Evolutionary conservation across 495 filamentous ascomycete genomes (phyloP).

Genomic region (Penicillium manginii): DNA sequence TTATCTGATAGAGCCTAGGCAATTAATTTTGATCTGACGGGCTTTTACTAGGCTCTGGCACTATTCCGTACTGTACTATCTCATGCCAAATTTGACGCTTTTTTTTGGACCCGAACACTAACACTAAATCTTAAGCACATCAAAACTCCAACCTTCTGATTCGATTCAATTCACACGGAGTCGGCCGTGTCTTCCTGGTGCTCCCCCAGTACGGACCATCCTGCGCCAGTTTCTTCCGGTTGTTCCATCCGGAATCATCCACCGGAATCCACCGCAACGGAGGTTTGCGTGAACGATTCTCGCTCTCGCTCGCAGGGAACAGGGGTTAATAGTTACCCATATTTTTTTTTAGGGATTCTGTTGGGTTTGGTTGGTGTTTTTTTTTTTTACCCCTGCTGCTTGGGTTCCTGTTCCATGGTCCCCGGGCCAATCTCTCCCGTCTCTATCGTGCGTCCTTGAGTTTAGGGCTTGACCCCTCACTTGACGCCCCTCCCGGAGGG

Average conservation of each 20-base stretch:
- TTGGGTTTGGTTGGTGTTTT: background rate
- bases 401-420: constrained; percentile 2
- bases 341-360: background rate
- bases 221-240: background rate
- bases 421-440: background rate
- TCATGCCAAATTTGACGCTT: too few relatives aligned
- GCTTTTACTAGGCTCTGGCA: too few relatives aligned
- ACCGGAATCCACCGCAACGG: constrained; percentile 1
- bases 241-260: constrained; percentile 4
- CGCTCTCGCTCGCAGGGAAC: background rate
- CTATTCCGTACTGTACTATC: too few relatives aligned
- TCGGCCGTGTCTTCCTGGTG: background rate
- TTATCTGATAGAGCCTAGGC: background rate
- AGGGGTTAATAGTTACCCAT: background rate
- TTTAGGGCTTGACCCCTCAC: constrained; percentile 1
- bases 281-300: background rate
- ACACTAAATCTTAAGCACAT: too few relatives aligned
- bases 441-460: background rate
- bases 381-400: background rate
- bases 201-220: background rate
- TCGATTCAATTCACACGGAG: background rate
- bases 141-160: too few relatives aligned
- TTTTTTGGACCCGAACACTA: too few relatives aligned
- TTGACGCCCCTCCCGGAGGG: background rate
- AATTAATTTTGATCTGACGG: too few relatives aligned